Percentiles rank a stretch among this genome's conserved stretches.
Conservation (phyloP, 352 stramenopile genomes). For the Phytophthora pini region DNA sequence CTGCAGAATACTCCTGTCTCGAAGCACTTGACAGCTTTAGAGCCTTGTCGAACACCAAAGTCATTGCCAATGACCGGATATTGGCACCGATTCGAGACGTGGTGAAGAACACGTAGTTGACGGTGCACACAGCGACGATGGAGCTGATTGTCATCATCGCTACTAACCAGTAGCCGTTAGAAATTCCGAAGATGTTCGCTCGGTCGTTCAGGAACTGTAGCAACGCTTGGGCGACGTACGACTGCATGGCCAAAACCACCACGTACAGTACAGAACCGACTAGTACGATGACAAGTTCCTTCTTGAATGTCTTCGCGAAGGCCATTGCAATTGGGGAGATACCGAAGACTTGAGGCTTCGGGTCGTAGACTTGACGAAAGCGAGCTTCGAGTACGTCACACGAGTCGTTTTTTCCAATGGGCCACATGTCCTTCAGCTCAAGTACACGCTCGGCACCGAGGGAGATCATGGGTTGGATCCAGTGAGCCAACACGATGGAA, state of each 20-base stretch:
- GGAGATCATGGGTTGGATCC: constrained; percentile 50
- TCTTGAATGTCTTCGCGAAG: constrained; percentile 16
- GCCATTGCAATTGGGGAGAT: constrained; percentile 21
- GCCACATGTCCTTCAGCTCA: constrained; percentile 39
- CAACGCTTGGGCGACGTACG: constrained; percentile 28
- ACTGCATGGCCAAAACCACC: constrained; percentile 26
- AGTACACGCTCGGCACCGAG: constrained; percentile 38
- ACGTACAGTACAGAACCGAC: constrained; percentile 28
- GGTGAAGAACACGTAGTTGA: constrained; percentile 44
- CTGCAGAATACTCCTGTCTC: constrained; percentile 34
- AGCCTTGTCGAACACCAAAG: constrained; percentile 49
- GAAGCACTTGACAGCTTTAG: constrained; percentile 61
- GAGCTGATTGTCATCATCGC: constrained; percentile 19
- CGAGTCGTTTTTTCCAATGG: constrained; percentile 20
- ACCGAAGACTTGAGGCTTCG: constrained; percentile 3
- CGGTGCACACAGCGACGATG: constrained; percentile 17
- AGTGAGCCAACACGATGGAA: constrained; percentile 52
- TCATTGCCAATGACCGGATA: constrained; percentile 39
- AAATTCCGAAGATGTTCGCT: constrained; percentile 35
- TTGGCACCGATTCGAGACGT: constrained; percentile 39
- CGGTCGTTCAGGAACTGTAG: constrained; percentile 29
- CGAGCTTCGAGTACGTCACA: constrained; percentile 19
- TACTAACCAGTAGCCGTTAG: constrained; percentile 31
- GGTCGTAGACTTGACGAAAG: constrained; percentile 26
- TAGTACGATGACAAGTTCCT: constrained; percentile 14